Conservation (phyloP, 495 filamentous ascomycete species). For the Pseudevernia furfuracea region DNA sequence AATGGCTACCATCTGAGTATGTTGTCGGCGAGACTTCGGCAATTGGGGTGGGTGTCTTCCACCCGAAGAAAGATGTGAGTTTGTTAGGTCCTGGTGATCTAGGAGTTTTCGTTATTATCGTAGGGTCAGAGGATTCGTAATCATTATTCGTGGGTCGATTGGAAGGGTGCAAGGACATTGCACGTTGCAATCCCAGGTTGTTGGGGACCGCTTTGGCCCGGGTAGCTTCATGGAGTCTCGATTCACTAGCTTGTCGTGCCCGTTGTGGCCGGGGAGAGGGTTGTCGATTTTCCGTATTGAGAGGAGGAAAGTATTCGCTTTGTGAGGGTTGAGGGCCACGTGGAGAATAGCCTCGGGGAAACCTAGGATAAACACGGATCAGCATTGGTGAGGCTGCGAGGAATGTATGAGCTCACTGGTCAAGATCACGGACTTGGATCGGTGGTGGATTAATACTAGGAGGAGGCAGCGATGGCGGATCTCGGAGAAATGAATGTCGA, state of each 20-base stretch:
- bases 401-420: conserved; percentile 23
- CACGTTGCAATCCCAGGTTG: conserved; percentile 23
- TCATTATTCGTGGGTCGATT: conserved; percentile 28
- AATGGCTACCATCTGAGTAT: conserved; percentile 54
- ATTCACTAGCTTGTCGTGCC: conserved; percentile 27
- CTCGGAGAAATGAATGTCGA: conserved; percentile 14
- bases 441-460: conserved; percentile 16
- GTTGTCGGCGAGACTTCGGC: conserved; percentile 56
- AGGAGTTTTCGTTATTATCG: conserved; percentile 39
- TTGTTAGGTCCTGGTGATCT: conserved; percentile 53
- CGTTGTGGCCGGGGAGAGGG: conserved; percentile 12
- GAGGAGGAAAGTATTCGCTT: conserved; percentile 18
- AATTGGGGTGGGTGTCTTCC: conserved; percentile 53
- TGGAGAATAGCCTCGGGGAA: conserved; percentile 22
- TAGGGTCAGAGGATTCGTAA: conserved; percentile 29
- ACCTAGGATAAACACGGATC: conserved; percentile 18
- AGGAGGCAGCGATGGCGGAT: conserved; percentile 19
- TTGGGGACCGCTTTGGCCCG: conserved; percentile 18
- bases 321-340: conserved; percentile 12
- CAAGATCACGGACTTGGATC: conserved; percentile 26
- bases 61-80: conserved; percentile 63
- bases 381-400: conserved; percentile 10
- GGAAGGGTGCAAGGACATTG: conserved; percentile 32
- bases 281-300: conserved; percentile 15
- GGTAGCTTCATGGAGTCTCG: conserved; percentile 28